Evolutionary conservation across 75 land plant genomes (phyloP).

Genomic region (Larix kaempferi): DNA sequence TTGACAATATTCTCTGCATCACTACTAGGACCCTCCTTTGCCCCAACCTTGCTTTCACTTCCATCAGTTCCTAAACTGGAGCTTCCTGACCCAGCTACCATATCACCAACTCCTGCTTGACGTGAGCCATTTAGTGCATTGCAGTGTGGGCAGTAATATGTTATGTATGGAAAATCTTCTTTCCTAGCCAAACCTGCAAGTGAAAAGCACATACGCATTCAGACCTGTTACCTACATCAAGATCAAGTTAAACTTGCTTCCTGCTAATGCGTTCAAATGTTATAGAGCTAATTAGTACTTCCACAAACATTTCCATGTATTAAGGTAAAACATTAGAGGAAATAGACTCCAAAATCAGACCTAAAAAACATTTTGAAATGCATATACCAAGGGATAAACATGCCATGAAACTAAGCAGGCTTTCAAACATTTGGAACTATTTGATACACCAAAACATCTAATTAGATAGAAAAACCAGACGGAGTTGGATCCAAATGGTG

Average conservation of each 20-base stretch:
- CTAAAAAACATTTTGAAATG: no score
- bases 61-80: not conserved
- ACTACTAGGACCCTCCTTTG: not conserved
- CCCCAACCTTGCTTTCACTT: not conserved
- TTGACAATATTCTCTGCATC: not conserved
- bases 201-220: not conserved
- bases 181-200: slow-evolving; percentile 84
- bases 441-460: no score
- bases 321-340: not conserved
- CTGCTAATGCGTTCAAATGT: not conserved
- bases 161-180: slow-evolving; percentile 87
- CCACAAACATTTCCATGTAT: not conserved
- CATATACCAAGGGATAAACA: no score
- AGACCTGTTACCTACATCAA: not conserved
- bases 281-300: not conserved
- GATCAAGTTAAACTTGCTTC: not conserved
- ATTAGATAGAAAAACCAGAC: no score
- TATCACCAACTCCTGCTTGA: slow-evolving; percentile 16
- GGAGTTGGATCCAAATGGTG: no score
- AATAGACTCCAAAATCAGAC: not conserved
- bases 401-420: no score
- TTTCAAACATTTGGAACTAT: no score
- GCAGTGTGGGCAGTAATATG: slow-evolving; percentile 95
- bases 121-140: slow-evolving; percentile 62
- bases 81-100: not conserved